These are phyloP conservation scores for Vaccinium macrocarpon DNA, from an alignment of 148 eudicot genomes.

Conservation along the genomic window DNA sequence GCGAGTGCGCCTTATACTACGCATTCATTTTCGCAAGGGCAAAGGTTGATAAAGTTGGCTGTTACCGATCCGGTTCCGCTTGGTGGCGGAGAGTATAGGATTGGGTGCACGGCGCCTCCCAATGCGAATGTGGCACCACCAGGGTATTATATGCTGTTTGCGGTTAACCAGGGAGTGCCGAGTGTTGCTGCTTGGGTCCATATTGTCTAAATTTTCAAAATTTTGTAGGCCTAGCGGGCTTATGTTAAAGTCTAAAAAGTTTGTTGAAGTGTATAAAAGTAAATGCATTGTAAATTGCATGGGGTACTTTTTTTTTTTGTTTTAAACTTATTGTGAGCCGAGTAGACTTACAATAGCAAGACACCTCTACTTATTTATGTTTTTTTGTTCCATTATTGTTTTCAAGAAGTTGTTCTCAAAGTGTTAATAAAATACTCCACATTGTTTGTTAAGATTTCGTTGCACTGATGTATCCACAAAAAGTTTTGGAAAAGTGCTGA, in stretches of 20 bases:
- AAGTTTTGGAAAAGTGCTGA: not conserved
- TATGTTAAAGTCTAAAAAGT: too few species aligned
- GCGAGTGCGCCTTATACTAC: constrained; percentile 87
- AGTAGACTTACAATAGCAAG: too few species aligned
- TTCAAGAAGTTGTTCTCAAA: not conserved
- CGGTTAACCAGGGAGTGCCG: constrained; percentile 76
- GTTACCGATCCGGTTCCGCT: constrained; percentile 38
- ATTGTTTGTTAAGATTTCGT: not conserved
- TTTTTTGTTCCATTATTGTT: not conserved
- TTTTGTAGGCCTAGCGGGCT: too few species aligned
- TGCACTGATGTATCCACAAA: not conserved
- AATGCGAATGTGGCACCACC: constrained; percentile 77
- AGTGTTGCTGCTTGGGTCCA: constrained; percentile 84
- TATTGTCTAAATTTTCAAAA: constrained; percentile 9
- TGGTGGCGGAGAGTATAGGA: constrained; percentile 36
- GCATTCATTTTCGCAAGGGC: constrained; percentile 93
- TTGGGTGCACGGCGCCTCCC: constrained; percentile 63
- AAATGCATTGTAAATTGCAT: too few species aligned
- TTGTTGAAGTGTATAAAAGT: too few species aligned
- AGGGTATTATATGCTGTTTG: constrained; percentile 85
- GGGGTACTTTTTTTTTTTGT: not conserved
- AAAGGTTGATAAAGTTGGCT: constrained; percentile 65
- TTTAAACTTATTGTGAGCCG: not conserved
- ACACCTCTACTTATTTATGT: not conserved
- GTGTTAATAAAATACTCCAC: not conserved